Evolutionary conservation across 2,329 filamentous ascomycete genomes (phyloP).

Genomic region (Calycina herbarum): DNA sequence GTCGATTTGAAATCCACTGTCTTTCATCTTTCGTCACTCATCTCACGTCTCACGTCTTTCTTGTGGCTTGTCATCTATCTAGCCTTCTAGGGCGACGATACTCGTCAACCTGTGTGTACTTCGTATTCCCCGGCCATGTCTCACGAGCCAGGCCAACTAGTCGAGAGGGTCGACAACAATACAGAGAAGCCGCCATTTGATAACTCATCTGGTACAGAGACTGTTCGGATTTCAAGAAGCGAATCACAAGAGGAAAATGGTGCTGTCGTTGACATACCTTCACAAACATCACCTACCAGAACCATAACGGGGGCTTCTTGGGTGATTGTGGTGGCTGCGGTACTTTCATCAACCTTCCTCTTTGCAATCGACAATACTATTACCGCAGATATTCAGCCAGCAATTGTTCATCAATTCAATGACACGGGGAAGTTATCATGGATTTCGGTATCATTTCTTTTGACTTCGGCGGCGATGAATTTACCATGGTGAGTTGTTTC

Average conservation of each 20-base stretch:
- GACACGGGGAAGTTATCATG: constrained; percentile 41
- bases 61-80: not conserved
- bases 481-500: constrained; percentile 5
- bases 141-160: not conserved
- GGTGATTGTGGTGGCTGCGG: constrained; percentile 1
- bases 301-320: not conserved
- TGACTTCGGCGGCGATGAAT: constrained; percentile 8
- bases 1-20: not conserved
- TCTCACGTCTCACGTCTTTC: not conserved
- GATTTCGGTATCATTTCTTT: constrained; percentile 34
- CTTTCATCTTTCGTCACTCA: not conserved
- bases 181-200: not conserved
- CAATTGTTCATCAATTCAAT: constrained; percentile 41
- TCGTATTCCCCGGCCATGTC: not conserved
- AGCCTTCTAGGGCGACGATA: not conserved
- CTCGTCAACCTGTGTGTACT: not conserved
- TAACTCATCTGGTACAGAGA: not conserved
- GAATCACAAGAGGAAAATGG: not conserved
- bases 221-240: not conserved
- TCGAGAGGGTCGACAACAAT: not conserved
- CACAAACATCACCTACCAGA: not conserved
- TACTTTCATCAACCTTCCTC: constrained; percentile 8
- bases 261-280: not conserved
- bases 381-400: constrained; percentile 48
- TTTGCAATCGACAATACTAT: constrained; percentile 52